Evolutionary conservation across 2,329 filamentous ascomycete species (phyloP), one percentile per base, ranked within the genome.

Genomic region (Cytospora chrysosperma): DNA sequence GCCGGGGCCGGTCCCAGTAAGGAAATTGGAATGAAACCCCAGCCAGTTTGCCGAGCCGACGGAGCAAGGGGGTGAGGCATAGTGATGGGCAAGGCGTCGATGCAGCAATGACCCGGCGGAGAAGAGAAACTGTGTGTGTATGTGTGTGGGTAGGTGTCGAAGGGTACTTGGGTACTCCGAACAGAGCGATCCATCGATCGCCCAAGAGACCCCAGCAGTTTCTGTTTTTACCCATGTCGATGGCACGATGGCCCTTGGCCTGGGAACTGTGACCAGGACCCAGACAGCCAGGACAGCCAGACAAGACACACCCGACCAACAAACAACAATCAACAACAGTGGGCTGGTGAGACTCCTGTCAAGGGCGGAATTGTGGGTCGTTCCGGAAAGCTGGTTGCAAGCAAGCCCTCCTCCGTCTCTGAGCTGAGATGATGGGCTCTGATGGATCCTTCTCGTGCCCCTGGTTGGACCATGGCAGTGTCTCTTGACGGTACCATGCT

Each of bases 181-280:
- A 50, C 49, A 40, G 61, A 43, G n/a, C 58, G 61, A 64, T 61
- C 56, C 61, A 50, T 63, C 64, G 64, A 64, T 61, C 57, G 64
- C 59, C 61, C 50, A 65, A 62, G 62, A 53, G 54, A 55, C 37
- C 37, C 40, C 56, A 62, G 30, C 52, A 57, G 62, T 66, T 66
- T 66, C 64, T 66, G 61, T 59, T 64, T 66, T 66, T 66, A 64
- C 64, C 64, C 56, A 60, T 47, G 59, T 65, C 63, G 47, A 62
- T 54, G 59, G 56, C 37, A 49, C 30, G 60, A 40, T 52, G 58
- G 54, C 37, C 47, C 50, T 30, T 51, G n/a, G 9, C 43, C 56
- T 53, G 52, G 55, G 49, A 28, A 59, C 56, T 37, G 27, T 34
- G 55, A 34, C 50, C 54, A 32, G 53, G 47, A 40, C 56, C 47